phyloP scores from a whole-genome alignment of 163 green algal species.

The Scenedesmus sp. region DNA sequence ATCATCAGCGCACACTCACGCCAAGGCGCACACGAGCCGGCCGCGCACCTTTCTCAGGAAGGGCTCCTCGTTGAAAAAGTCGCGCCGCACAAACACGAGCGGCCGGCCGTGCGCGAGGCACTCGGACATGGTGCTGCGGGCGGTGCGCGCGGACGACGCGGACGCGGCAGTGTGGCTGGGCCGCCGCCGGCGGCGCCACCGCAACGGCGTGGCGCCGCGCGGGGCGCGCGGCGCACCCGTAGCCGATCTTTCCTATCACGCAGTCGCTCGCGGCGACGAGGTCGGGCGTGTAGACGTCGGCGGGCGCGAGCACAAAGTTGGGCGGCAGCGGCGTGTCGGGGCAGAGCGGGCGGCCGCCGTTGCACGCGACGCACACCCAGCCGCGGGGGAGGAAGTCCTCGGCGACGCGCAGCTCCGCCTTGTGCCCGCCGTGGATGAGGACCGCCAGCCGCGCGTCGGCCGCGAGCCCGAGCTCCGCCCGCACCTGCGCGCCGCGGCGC shows the following conservation, averaged over 20 bases:
- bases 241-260: constrained; percentile 86
- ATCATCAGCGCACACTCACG: too few species aligned
- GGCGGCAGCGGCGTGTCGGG: constrained; percentile 24
- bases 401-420: constrained; percentile 52
- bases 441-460: constrained; percentile 54
- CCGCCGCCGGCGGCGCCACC: not conserved
- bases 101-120: constrained; percentile 63
- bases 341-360: constrained; percentile 24
- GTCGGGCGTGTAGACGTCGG: constrained; percentile 71
- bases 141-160: too few species aligned
- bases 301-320: constrained; percentile 56
- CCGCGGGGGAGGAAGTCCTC: constrained; percentile 62
- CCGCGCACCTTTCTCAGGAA: too few species aligned
- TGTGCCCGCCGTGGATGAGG: constrained; percentile 78
- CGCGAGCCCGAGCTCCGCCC: constrained; percentile 58
- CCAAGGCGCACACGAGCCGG: too few species aligned
- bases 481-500: constrained; percentile 53
- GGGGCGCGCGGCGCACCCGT: constrained; percentile 44
- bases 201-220: not conserved
- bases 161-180: too few species aligned
- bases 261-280: constrained; percentile 70
- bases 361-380: constrained; percentile 71
- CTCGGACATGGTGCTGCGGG: constrained; percentile 65
- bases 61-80: constrained; percentile 80
- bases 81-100: constrained; percentile 79